phyloP scores from a whole-genome alignment of 345 rosid species.

The Eucalyptus coolabah region DNA sequence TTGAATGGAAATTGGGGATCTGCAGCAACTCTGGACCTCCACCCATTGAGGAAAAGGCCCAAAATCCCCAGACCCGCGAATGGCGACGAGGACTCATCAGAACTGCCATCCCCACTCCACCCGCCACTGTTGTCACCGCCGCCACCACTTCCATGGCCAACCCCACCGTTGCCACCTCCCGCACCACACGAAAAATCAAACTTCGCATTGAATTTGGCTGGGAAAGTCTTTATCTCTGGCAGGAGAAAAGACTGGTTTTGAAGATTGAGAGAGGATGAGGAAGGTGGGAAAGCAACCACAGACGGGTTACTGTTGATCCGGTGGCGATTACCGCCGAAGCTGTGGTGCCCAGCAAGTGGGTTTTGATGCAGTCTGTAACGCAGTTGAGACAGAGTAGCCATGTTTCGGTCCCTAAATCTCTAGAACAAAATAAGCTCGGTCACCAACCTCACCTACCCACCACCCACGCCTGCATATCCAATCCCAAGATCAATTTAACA shows the following conservation, averaged over 20 bases:
- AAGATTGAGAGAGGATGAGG: background rate
- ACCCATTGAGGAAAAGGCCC: conserved; percentile 62
- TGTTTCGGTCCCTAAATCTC: background rate
- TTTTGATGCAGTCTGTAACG: conserved; percentile 9
- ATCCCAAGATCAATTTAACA: background rate
- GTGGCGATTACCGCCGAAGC: conserved; percentile 1
- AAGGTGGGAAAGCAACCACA: background rate
- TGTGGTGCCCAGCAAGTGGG: conserved; percentile 5
- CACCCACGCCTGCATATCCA: background rate
- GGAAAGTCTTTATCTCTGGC: background rate
- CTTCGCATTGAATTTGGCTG: background rate
- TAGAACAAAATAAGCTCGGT: background rate
- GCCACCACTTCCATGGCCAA: conserved; percentile 13
- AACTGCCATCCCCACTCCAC: conserved; percentile 1
- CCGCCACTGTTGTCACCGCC: conserved; percentile 11
- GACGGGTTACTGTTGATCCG: conserved; percentile 1
- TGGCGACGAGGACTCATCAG: conserved; percentile 3
- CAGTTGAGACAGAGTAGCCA: conserved; percentile 30
- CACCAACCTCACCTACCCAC: conserved; percentile 3
- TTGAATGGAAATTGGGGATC: conserved; percentile 95
- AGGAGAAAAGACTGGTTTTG: background rate
- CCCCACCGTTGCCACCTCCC: conserved; percentile 28
- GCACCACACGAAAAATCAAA: conserved; percentile 12
- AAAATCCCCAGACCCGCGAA: conserved; percentile 31
- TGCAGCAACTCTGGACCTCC: conserved; percentile 89